phyloP scores from a whole-genome alignment of 352 stramenopile species.

The Phytophthora crassamura region DNA sequence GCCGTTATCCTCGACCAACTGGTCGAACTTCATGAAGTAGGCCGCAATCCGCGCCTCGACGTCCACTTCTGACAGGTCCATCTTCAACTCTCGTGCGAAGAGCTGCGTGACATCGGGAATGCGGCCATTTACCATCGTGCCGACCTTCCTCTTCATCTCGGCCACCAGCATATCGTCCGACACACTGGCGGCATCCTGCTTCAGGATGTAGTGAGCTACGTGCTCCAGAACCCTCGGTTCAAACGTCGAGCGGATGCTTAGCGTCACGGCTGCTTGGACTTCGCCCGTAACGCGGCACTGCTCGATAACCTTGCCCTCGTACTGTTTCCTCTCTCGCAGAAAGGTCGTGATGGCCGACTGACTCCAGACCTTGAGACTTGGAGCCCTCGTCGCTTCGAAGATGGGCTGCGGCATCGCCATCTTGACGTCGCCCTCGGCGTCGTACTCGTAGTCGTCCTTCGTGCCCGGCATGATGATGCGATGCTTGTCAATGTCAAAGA shows the following conservation, averaged over 20 bases:
- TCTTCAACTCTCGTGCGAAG: conserved; percentile 6
- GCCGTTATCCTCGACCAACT: conserved; percentile 23
- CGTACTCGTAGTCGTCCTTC: conserved; percentile 15
- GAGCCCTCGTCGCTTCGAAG: conserved; percentile 12
- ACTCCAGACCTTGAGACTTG: conserved; percentile 15
- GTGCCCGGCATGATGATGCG: conserved; percentile 3
- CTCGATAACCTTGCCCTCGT: conserved; percentile 14
- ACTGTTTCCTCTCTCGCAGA: conserved; percentile 10
- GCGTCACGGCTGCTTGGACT: conserved; percentile 12
- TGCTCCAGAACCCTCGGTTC: conserved; percentile 21
- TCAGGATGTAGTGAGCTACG: conserved; percentile 26
- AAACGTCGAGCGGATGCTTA: conserved; percentile 14
- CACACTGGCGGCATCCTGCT: conserved; percentile 15
- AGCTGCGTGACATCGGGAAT: conserved; percentile 3
- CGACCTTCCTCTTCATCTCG: conserved; percentile 21
- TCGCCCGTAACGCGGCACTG: conserved; percentile 13
- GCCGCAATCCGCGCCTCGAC: conserved; percentile 18
- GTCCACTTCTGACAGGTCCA: conserved; percentile 20
- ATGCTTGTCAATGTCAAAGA: conserved; percentile 14
- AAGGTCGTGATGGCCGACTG: conserved; percentile 13
- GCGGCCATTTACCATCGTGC: conserved; percentile 2
- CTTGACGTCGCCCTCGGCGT: conserved; percentile 12
- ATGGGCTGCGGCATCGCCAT: conserved; percentile 18
- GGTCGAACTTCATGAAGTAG: conserved; percentile 30
- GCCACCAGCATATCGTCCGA: conserved; percentile 14